Evolutionary conservation across 257 asterid genomes (phyloP).

Genomic region (Echium plantagineum): DNA sequence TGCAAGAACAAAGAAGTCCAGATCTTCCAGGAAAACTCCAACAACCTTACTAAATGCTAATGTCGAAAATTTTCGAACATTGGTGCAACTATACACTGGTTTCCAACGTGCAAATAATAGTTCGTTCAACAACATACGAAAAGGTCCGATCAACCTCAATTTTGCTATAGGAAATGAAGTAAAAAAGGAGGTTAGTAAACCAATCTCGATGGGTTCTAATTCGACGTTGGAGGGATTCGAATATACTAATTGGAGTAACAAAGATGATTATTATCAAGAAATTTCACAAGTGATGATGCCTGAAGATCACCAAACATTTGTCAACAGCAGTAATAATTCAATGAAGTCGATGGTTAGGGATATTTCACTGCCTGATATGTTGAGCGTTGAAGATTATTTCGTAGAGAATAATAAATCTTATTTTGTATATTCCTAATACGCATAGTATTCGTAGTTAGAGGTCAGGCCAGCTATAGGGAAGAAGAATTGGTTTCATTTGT

Average conservation of each 20-base stretch:
- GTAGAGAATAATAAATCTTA: not conserved
- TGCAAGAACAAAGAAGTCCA: slow-evolving; percentile 22
- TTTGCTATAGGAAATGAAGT: slow-evolving; percentile 13
- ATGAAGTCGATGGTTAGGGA: not conserved
- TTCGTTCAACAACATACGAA: slow-evolving; percentile 10
- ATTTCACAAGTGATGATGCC: not conserved
- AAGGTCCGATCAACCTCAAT: slow-evolving; percentile 49
- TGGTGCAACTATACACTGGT: slow-evolving; percentile 64
- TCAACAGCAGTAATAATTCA: too few species aligned
- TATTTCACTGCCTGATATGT: not conserved
- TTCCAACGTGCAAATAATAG: slow-evolving; percentile 15
- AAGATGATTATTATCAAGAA: not conserved
- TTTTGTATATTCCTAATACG: too few species aligned
- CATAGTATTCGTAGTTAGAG: too few species aligned
- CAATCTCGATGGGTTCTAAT: not conserved
- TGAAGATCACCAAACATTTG: too few species aligned
- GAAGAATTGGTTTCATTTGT: too few species aligned
- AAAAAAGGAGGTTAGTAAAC: not conserved
- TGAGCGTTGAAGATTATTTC: not conserved
- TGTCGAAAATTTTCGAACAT: slow-evolving; percentile 36
- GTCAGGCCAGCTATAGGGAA: too few species aligned
- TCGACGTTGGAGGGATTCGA: not conserved
- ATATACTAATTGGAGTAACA: too few species aligned
- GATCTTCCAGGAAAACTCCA: slow-evolving; percentile 24
- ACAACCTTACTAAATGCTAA: slow-evolving; percentile 46